phyloP scores from a whole-genome alignment of 352 stramenopile genomes.

The Plasmopara muralis region DNA sequence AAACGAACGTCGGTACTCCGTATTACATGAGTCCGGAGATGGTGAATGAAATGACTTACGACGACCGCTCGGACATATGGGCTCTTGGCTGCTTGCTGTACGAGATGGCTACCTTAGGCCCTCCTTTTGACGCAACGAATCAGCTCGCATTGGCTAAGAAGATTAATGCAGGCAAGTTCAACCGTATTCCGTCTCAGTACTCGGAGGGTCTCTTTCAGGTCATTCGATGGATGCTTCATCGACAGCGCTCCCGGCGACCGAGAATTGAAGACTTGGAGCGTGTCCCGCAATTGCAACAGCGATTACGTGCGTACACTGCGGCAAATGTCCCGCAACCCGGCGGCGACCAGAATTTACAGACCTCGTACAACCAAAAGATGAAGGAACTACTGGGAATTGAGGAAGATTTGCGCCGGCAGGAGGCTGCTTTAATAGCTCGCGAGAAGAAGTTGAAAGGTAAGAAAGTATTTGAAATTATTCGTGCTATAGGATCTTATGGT shows the following conservation, averaged over 20 bases:
- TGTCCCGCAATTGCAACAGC: slow-evolving; percentile 73
- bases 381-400: slow-evolving; percentile 82
- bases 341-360: slow-evolving; percentile 62
- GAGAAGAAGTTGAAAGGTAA: slow-evolving; percentile 82
- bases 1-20: slow-evolving; percentile 89
- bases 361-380: slow-evolving; percentile 83
- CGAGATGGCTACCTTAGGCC: slow-evolving; percentile 84
- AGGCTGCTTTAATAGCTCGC: slow-evolving; percentile 72
- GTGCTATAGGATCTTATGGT: neutral
- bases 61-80: slow-evolving; percentile 91
- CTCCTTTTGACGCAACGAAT: slow-evolving; percentile 90
- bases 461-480: neutral
- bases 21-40: slow-evolving; percentile 93
- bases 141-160: slow-evolving; percentile 90
- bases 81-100: slow-evolving; percentile 87
- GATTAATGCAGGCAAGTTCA: slow-evolving; percentile 90
- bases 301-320: slow-evolving; percentile 68
- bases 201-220: slow-evolving; percentile 87
- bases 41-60: slow-evolving; percentile 91
- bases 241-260: slow-evolving; percentile 71
- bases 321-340: slow-evolving; percentile 35
- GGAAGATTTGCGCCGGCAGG: slow-evolving; percentile 78
- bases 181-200: slow-evolving; percentile 86
- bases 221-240: slow-evolving; percentile 88
- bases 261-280: slow-evolving; percentile 82